Evolutionary conservation across 2,329 filamentous ascomycete genomes (phyloP).

Genomic region (Aspergillus fumigatus): DNA sequence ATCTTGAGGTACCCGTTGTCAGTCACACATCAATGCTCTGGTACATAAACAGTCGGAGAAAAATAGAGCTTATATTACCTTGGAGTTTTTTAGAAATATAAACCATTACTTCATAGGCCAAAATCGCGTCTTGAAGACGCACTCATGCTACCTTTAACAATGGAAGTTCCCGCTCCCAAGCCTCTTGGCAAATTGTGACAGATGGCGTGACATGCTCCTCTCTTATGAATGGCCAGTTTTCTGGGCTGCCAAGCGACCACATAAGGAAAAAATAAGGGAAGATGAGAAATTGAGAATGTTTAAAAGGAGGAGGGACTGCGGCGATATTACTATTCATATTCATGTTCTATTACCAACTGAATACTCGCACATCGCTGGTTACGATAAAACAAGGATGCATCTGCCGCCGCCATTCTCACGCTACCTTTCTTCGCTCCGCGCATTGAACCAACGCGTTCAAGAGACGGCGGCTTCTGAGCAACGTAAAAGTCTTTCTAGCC

Average conservation of each 20-base stretch:
- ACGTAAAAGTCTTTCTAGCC: slow-evolving; percentile 12
- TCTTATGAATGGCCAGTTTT: background rate
- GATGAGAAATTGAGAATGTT: no score
- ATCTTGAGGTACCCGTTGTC: no score
- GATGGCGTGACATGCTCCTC: background rate
- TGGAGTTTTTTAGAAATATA: no score
- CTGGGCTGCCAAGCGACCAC: background rate
- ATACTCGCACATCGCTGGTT: no score
- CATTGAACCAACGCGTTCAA: slow-evolving; percentile 3
- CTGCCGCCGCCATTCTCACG: slow-evolving; percentile 3
- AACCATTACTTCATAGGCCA: no score
- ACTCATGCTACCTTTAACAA: no score
- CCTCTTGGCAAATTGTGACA: background rate
- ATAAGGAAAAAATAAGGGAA: background rate
- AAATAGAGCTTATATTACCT: background rate
- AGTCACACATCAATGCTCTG: no score
- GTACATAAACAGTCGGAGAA: background rate
- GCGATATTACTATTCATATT: background rate
- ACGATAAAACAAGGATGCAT: background rate
- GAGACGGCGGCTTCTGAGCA: background rate
- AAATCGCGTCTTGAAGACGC: no score
- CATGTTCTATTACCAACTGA: no score
- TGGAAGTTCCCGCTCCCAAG: no score
- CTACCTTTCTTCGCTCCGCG: slow-evolving; percentile 5
- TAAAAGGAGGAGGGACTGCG: background rate